These are phyloP conservation scores for Zychaea mexicana DNA, from an alignment of 371 early-diverging fungal genomes.

Conservation along the genomic window DNA sequence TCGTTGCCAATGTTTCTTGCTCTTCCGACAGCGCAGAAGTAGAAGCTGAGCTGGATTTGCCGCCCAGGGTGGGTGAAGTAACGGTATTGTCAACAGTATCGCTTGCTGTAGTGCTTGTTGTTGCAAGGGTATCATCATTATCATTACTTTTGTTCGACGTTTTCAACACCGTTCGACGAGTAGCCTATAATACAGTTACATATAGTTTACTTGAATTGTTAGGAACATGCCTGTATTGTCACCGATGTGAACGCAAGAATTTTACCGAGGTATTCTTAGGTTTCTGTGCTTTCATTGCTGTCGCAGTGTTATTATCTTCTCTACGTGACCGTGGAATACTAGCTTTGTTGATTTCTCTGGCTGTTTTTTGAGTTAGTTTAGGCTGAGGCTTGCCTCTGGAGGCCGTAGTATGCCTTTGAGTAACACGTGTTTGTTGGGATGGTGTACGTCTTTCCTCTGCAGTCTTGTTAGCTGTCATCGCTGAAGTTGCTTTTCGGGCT, in stretches of 20 bases:
- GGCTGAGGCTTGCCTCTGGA: not conserved
- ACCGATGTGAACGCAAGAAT: not conserved
- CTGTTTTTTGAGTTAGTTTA: not conserved
- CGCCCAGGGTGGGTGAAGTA: not conserved
- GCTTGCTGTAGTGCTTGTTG: too few species aligned
- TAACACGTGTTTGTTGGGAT: not conserved
- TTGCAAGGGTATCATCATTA: not conserved
- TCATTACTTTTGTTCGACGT: not conserved
- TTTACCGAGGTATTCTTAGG: not conserved
- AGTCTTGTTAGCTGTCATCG: slow-evolving; percentile 7
- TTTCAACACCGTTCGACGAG: not conserved
- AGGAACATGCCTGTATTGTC: too few species aligned
- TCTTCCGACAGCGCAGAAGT: not conserved
- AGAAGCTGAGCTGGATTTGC: not conserved
- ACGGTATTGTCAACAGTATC: not conserved
- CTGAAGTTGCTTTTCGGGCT: slow-evolving; percentile 3
- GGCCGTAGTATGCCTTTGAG: slow-evolving; percentile 1
- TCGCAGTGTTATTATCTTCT: not conserved
- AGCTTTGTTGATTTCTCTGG: not conserved
- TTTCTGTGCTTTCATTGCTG: not conserved
- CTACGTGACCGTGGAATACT: not conserved
- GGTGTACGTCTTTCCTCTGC: not conserved
- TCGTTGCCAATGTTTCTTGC: not conserved
- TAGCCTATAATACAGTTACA: not conserved
- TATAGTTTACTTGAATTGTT: too few species aligned